Evolutionary conservation across 2,329 filamentous ascomycete genomes (phyloP), one percentile per base, ranked within the genome.

Genomic region (Phymatotrichopsis omnivora): DNA sequence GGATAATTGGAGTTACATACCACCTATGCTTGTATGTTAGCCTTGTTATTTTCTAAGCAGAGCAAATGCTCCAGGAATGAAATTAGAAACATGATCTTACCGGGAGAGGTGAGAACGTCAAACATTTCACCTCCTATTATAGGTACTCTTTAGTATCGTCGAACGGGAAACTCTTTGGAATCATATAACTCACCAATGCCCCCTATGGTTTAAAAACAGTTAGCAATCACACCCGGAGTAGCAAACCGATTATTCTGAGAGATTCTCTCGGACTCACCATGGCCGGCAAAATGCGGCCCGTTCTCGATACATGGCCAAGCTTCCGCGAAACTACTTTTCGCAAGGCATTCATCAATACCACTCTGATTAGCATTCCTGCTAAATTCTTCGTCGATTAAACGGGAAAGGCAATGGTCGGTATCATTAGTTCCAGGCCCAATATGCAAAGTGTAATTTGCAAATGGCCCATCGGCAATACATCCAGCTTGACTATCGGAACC

Each of bases 231-330:
- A n/a, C 54, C 56, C 4, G 57, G 39, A 7, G 49, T 54, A 7
- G 28, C 48, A 33, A n/a, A 29, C n/a, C 8, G n/a, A n/a, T 29
- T 29, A 29, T 8, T n/a, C n/a, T 29, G 27, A 10, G 27, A 8
- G 27, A 8, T 8, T 8, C n/a, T 8, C n/a, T 8, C 10, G n/a
- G 10, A n/a, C n/a, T n/a, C 57, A 2, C 38, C 52, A 33, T 62
- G 60, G 2, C 60, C 60, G 3, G 47, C 56, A 3, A 17, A 16
- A 34, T 62, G 60, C n/a, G 60, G 60, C 17, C 33, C 24, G 5
- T 30, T 32, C 46, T 62, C 59, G 25, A 61, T 55, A 35, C 59
- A 62, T 2, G 53, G 50, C 60, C 59, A 61, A 2, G 53, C 55
- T 0, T 22, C 20, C 24, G 6, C 37, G n/a, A 56, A 54, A n/a